Evolutionary conservation across 371 early-diverging fungal genomes (phyloP).

Genomic region (Actinomucor elegans): DNA sequence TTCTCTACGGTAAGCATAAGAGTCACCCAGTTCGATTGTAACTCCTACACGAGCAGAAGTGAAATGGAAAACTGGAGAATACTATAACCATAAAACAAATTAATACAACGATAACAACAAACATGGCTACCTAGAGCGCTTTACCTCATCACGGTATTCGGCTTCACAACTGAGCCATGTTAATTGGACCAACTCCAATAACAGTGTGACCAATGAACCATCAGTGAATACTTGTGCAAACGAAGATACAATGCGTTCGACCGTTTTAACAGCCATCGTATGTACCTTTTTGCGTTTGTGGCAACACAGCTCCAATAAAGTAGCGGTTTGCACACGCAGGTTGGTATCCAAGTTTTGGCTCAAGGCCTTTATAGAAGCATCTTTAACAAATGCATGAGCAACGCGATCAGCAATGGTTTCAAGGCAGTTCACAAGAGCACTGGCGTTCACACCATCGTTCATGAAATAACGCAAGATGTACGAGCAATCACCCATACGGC

Average conservation of each 20-base stretch:
- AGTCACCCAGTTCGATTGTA: conserved; percentile 76
- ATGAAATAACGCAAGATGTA: conserved; percentile 79
- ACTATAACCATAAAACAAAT: too few species aligned
- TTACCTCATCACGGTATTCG: conserved; percentile 70
- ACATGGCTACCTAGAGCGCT: too few species aligned
- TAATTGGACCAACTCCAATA: conserved; percentile 77
- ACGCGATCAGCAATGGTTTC: conserved; percentile 74
- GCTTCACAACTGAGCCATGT: conserved; percentile 82
- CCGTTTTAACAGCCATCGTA: conserved; percentile 55
- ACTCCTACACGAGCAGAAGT: conserved; percentile 63
- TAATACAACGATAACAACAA: too few species aligned
- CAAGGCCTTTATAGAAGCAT: conserved; percentile 52
- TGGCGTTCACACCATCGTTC: conserved; percentile 78
- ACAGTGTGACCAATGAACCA: conserved; percentile 54
- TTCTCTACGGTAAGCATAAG: conserved; percentile 71
- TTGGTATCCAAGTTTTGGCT: conserved; percentile 51
- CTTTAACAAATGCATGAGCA: conserved; percentile 52
- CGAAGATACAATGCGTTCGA: conserved; percentile 51
- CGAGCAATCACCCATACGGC: conserved; percentile 65
- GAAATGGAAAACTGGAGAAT: conserved; percentile 74
- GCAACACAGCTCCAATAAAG: conserved; percentile 63
- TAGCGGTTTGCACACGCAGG: conserved; percentile 56
- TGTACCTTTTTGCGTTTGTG: conserved; percentile 71
- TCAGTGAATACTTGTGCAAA: conserved; percentile 81
- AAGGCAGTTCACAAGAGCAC: conserved; percentile 68